phyloP scores from a whole-genome alignment of 1,284 basidiomycete genomes.

The Irpex sp. region DNA sequence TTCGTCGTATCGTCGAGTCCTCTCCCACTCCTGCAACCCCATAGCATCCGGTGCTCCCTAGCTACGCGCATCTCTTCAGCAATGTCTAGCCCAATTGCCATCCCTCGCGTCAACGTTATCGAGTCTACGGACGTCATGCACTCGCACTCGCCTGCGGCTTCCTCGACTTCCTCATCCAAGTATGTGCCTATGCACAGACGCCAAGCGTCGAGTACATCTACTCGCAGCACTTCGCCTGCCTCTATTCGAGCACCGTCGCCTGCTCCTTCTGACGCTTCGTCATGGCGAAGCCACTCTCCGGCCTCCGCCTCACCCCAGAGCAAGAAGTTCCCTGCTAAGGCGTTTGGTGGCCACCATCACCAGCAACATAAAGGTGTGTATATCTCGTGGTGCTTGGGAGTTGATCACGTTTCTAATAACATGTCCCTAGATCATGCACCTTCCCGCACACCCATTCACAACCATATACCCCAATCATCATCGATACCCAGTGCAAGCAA shows the following conservation, averaged over 20 bases:
- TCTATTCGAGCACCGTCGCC: slow-evolving; percentile 5
- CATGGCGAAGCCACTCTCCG: slow-evolving; percentile 9
- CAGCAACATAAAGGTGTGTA: not conserved
- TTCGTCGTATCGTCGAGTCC: slow-evolving; percentile 4
- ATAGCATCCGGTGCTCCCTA: not conserved
- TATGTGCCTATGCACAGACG: slow-evolving; percentile 27
- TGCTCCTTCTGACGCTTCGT: not conserved
- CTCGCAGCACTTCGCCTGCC: slow-evolving; percentile 1
- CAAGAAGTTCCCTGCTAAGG: slow-evolving; percentile 6
- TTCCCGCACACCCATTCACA: not conserved
- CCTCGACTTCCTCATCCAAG: slow-evolving; percentile 9
- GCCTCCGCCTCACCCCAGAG: slow-evolving; percentile 1
- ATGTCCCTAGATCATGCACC: not conserved
- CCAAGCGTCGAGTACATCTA: slow-evolving; percentile 13
- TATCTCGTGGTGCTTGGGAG: not conserved
- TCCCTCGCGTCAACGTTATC: slow-evolving; percentile 14
- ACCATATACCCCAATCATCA: slow-evolving; percentile 20
- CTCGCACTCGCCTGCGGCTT: slow-evolving; percentile 8
- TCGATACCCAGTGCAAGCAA: slow-evolving; percentile 18
- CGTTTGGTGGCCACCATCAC: slow-evolving; percentile 2
- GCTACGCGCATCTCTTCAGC: not conserved
- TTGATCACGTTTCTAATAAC: not conserved
- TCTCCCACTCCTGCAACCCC: not conserved
- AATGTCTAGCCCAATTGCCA: slow-evolving; percentile 28
- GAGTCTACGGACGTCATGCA: too few species aligned